phyloP scores from a whole-genome alignment of 768 basidiomycete genomes.

The Holtermannia corniformis region DNA sequence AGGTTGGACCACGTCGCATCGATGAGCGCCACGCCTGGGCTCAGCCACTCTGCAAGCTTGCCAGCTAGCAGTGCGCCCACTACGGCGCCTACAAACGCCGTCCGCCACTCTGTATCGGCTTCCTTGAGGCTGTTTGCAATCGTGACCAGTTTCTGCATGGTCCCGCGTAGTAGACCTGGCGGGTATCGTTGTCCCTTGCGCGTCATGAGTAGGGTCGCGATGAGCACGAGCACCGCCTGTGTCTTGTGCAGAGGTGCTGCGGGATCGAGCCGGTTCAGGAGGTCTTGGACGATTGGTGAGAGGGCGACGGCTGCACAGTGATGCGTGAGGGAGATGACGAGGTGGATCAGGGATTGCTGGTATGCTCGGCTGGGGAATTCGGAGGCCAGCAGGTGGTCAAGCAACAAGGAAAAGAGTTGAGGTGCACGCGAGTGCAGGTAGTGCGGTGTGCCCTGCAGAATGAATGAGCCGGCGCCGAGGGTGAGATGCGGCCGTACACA shows the following conservation, averaged over 20 bases:
- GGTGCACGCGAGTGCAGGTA: slow-evolving; percentile 62
- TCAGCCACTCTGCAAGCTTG: slow-evolving; percentile 38
- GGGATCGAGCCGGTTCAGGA: slow-evolving; percentile 8
- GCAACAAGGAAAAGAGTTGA: slow-evolving; percentile 53
- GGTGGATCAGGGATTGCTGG: slow-evolving; percentile 25
- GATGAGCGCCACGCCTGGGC: slow-evolving; percentile 27
- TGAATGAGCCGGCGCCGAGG: slow-evolving; percentile 45
- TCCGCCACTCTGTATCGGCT: slow-evolving; percentile 8
- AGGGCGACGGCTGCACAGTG: slow-evolving; percentile 54
- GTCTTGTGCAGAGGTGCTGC: slow-evolving; percentile 2
- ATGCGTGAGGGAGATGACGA: slow-evolving; percentile 69
- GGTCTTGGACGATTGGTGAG: slow-evolving; percentile 50
- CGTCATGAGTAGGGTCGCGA: slow-evolving; percentile 27
- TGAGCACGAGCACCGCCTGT: slow-evolving; percentile 21
- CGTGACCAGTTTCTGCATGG: slow-evolving; percentile 20
- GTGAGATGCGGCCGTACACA: slow-evolving; percentile 42
- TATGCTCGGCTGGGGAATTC: slow-evolving; percentile 13
- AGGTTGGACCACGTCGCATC: slow-evolving; percentile 27
- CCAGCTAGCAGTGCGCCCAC: slow-evolving; percentile 31
- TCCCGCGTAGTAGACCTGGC: slow-evolving; percentile 15
- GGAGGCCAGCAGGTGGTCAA: slow-evolving; percentile 50
- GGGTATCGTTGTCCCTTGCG: slow-evolving; percentile 38
- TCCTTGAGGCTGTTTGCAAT: background rate
- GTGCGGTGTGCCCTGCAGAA: slow-evolving; percentile 16
- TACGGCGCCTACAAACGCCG: slow-evolving; percentile 15